phyloP scores from a whole-genome alignment of 495 filamentous ascomycete genomes.

The Lentithecium fluviatile region DNA sequence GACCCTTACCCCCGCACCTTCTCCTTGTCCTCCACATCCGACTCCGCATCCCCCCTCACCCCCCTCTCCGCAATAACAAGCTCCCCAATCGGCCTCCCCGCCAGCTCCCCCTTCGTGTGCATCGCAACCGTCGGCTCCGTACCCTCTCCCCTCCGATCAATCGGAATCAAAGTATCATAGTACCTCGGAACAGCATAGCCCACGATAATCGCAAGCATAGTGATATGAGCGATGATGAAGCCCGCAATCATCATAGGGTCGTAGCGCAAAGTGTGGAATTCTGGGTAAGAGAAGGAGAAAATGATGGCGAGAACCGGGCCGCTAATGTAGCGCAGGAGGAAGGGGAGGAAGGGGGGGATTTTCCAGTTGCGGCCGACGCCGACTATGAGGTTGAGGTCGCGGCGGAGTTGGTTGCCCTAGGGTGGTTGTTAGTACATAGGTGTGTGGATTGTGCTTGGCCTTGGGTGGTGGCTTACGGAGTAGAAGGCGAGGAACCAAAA shows the following conservation, averaged over 20 bases:
- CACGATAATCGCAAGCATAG: background rate
- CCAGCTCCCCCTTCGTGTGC: no score
- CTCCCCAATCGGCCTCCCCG: no score
- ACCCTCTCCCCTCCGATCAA: background rate
- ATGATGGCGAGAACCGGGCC: background rate
- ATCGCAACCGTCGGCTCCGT: no score
- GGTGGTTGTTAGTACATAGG: no score
- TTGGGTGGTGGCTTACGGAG: no score
- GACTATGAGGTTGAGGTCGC: background rate
- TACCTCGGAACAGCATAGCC: background rate
- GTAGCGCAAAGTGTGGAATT: background rate
- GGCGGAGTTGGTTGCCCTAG: background rate
- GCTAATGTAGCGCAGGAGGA: background rate
- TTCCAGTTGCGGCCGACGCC: background rate
- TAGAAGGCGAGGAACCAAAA: no score
- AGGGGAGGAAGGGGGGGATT: background rate
- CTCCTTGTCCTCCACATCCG: no score
- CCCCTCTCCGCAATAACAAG: no score
- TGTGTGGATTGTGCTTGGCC: no score
- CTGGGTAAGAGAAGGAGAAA: background rate
- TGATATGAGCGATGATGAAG: background rate
- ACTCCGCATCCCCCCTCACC: no score
- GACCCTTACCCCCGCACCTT: no score
- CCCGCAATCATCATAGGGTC: background rate
- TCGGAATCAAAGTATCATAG: background rate